Percentiles rank a stretch among this genome's conserved stretches.
Conservation (phyloP, 192 early-diverging fungal species). For the Thamnidium elegans region DNA sequence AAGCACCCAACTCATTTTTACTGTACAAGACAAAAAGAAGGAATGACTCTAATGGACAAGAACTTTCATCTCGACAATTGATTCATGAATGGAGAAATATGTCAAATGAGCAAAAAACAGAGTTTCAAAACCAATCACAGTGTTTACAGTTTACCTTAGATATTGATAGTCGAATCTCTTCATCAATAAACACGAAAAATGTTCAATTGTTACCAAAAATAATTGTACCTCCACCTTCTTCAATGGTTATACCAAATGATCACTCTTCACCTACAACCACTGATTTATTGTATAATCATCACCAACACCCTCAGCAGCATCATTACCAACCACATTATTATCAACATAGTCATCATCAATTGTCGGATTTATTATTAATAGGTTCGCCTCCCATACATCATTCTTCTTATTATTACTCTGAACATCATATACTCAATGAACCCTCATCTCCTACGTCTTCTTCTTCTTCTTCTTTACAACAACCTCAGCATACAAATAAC, state of each 20-base stretch:
- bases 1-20: conserved; percentile 9
- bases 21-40: conserved; percentile 7
- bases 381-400: background rate
- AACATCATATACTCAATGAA: background rate
- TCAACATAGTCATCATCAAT: background rate
- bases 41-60: conserved; percentile 2
- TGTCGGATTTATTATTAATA: background rate
- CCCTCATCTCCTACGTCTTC: background rate
- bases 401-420: background rate
- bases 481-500: background rate
- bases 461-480: background rate
- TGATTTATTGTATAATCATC: too few relatives aligned
- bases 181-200: background rate
- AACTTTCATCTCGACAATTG: background rate
- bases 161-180: background rate
- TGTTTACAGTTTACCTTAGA: conserved; percentile 13
- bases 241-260: conserved; percentile 19
- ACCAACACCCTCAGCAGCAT: too few relatives aligned
- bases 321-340: background rate
- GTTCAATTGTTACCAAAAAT: background rate
- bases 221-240: conserved; percentile 1
- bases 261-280: background rate
- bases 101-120: conserved; percentile 12
- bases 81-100: conserved; percentile 16
- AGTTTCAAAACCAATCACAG: conserved; percentile 11